Percentiles rank a stretch among this genome's conserved stretches.
Conservation (phyloP, 1,284 basidiomycete genomes). For the Mrakiaceae sp. region DNA sequence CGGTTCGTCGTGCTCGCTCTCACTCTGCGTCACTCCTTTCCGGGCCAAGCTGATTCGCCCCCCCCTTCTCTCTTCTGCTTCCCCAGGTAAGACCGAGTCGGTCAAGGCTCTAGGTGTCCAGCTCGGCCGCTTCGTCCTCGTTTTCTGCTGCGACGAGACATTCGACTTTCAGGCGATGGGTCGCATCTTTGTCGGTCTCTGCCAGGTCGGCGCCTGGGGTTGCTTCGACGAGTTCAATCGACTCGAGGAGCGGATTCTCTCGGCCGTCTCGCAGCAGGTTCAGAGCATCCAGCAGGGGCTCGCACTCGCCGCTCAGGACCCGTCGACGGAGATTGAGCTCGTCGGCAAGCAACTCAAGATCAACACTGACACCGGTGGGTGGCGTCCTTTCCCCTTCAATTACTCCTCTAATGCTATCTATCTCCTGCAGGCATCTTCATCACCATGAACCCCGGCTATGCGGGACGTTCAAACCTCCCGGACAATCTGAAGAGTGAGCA, state of each 20-base stretch:
- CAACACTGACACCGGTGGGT: conserved; percentile 77
- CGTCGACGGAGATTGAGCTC: conserved; percentile 83
- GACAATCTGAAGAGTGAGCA: conserved; percentile 66
- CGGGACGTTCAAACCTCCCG: conserved; percentile 90
- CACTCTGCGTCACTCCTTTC: conserved; percentile 3
- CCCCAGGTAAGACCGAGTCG: conserved; percentile 88
- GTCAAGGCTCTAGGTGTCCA: conserved; percentile 98
- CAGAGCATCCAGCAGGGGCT: conserved; percentile 97
- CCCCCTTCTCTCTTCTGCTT: conserved; percentile 10
- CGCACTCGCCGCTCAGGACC: conserved; percentile 62
- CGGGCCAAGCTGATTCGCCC: background rate
- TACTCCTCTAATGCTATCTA: conserved; percentile 4
- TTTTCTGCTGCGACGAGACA: conserved; percentile 98
- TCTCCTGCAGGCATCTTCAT: conserved; percentile 67
- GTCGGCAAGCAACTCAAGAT: conserved; percentile 89
- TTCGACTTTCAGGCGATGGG: conserved; percentile 99
- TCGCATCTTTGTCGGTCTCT: conserved; percentile 94
- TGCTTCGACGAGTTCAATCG: conserved; percentile 99
- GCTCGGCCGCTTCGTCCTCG: conserved; percentile 91
- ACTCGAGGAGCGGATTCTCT: conserved; percentile 92
- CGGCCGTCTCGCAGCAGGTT: conserved; percentile 97
- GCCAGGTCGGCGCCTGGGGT: conserved; percentile 98
- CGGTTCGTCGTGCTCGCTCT: conserved; percentile 41
- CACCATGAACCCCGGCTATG: conserved; percentile 96
- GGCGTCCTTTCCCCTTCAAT: background rate